These are phyloP conservation scores for Parmelia sp. DNA, from an alignment of 495 filamentous ascomycete genomes.

Conservation along the genomic window DNA sequence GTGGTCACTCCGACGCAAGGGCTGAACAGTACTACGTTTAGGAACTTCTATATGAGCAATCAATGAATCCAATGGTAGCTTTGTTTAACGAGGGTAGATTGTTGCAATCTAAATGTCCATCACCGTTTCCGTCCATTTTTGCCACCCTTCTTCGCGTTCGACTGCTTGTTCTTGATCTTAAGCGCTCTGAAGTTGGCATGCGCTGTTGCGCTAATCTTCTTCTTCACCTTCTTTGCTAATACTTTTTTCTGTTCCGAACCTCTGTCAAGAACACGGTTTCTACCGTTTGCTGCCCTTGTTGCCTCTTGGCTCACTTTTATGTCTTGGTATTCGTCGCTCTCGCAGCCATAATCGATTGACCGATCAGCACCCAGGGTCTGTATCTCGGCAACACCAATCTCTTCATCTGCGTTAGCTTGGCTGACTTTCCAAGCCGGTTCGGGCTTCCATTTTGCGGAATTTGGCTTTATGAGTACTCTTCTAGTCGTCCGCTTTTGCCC, in stretches of 20 bases:
- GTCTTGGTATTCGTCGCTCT: slow-evolving; percentile 30
- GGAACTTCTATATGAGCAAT: neutral
- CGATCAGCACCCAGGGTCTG: slow-evolving; percentile 26
- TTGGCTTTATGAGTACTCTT: slow-evolving; percentile 64
- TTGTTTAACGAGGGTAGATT: neutral
- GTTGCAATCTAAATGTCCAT: neutral
- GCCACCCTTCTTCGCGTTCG: slow-evolving; percentile 37
- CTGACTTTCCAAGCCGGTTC: slow-evolving; percentile 26
- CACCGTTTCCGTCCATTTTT: slow-evolving; percentile 43
- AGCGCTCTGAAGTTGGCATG: slow-evolving; percentile 78
- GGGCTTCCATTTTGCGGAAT: slow-evolving; percentile 35
- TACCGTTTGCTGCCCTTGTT: slow-evolving; percentile 11
- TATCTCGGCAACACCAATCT: slow-evolving; percentile 22
- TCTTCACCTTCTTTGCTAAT: slow-evolving; percentile 43
- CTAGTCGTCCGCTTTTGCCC: slow-evolving; percentile 85
- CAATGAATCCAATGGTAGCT: neutral
- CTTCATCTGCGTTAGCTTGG: slow-evolving; percentile 28
- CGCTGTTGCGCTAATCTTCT: slow-evolving; percentile 67
- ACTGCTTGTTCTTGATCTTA: slow-evolving; percentile 61
- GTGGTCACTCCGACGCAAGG: neutral
- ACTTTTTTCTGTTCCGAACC: slow-evolving; percentile 37
- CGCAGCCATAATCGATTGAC: slow-evolving; percentile 23
- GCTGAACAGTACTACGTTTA: neutral
- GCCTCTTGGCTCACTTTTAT: slow-evolving; percentile 27
- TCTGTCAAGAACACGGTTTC: slow-evolving; percentile 31